These are phyloP conservation scores for Penicillium psychrosexuale DNA, from an alignment of 2,329 filamentous ascomycete species.

Conservation along the genomic window DNA sequence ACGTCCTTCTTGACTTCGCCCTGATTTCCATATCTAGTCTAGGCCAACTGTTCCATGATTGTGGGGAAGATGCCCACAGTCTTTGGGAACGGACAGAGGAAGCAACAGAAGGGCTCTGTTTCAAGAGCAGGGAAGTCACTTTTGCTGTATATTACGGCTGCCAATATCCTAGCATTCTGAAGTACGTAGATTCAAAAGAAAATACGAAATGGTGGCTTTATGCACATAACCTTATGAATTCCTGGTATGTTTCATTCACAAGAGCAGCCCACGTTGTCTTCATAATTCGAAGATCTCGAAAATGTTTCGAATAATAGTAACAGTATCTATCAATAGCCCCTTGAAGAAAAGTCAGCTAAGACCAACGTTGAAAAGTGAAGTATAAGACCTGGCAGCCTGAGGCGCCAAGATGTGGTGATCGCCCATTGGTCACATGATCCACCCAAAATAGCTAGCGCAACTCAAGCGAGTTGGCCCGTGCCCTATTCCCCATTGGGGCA, in stretches of 20 bases:
- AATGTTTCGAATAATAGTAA: too few relatives aligned
- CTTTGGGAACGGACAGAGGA: background rate
- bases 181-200: background rate
- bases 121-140: background rate
- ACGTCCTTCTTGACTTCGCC: background rate
- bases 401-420: slow-evolving; percentile 5
- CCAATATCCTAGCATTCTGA: accelerated
- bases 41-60: background rate
- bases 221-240: background rate
- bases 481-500: slow-evolving; percentile 25
- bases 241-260: background rate
- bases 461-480: slow-evolving; percentile 35
- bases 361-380: background rate
- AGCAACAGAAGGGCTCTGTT: background rate
- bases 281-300: accelerated
- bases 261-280: background rate
- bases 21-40: background rate
- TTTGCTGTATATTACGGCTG: background rate
- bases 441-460: slow-evolving; percentile 24
- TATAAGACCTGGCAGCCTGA: background rate
- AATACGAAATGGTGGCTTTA: background rate
- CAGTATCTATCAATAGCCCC: background rate
- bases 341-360: background rate
- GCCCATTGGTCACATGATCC: slow-evolving; percentile 3
- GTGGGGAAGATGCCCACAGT: background rate